Conservation (phyloP, 2,329 filamentous ascomycete species). For the Fusarium sp. region DNA sequence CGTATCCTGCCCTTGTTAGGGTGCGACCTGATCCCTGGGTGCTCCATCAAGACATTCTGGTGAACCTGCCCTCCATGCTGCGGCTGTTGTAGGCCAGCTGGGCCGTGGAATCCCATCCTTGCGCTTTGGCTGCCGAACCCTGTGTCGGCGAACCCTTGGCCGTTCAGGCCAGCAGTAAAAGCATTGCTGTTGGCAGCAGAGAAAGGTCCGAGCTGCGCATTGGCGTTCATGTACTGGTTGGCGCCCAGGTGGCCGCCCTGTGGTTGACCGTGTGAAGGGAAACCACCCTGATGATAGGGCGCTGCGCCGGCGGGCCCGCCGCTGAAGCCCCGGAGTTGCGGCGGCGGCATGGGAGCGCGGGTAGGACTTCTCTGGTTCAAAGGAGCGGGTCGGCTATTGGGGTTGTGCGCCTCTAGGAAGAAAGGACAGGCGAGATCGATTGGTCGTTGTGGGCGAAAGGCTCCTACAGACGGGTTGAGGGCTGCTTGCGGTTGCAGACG, state of each 20-base stretch:
- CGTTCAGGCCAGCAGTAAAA: slow-evolving; percentile 69
- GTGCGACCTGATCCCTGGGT: slow-evolving; percentile 57
- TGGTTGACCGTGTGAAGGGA: slow-evolving; percentile 64
- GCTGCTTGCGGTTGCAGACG: background rate
- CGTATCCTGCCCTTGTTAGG: slow-evolving; percentile 87
- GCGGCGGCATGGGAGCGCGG: slow-evolving; percentile 50
- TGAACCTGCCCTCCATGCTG: slow-evolving; percentile 62
- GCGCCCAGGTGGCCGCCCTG: slow-evolving; percentile 68
- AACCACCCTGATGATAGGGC: slow-evolving; percentile 61
- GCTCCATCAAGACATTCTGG: slow-evolving; percentile 57
- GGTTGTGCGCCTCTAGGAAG: background rate
- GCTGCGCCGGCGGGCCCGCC: slow-evolving; percentile 53
- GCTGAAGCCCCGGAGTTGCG: slow-evolving; percentile 54
- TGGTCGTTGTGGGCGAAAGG: background rate
- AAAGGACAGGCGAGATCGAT: background rate
- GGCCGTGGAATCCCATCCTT: slow-evolving; percentile 83
- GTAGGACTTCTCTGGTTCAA: background rate
- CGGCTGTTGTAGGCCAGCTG: slow-evolving; percentile 68
- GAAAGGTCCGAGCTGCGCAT: slow-evolving; percentile 76
- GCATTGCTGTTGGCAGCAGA: slow-evolving; percentile 64
- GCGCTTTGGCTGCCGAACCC: slow-evolving; percentile 89
- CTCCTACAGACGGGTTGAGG: background rate
- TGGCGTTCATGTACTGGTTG: slow-evolving; percentile 80
- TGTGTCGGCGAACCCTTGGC: slow-evolving; percentile 71
- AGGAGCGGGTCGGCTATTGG: background rate